Percentiles rank a stretch among this genome's conserved stretches.
phyloP scores from a whole-genome alignment of 306 rosid species.

The Inga leiocalycina region DNA sequence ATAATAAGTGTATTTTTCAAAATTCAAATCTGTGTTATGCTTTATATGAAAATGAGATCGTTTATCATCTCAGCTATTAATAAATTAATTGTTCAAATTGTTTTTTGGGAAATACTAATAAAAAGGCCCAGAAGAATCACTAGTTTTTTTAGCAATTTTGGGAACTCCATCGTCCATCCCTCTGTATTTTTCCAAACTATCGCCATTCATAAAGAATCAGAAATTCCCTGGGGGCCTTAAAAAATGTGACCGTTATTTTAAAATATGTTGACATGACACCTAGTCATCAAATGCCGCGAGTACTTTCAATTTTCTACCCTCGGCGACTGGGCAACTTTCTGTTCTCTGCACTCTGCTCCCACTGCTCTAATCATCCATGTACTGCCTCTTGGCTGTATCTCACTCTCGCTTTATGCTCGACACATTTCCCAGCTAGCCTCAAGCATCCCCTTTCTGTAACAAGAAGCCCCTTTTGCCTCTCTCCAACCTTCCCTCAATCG shows the following conservation, averaged over 20 bases:
- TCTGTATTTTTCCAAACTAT: too few relatives aligned
- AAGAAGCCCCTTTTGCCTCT: background rate
- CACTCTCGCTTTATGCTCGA: conserved; percentile 20
- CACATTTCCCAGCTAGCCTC: conserved; percentile 1
- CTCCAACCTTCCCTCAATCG: background rate
- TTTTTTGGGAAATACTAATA: too few relatives aligned
- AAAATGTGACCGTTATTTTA: conserved; percentile 62
- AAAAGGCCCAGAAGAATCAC: too few relatives aligned
- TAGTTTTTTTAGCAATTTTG: too few relatives aligned
- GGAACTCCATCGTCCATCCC: too few relatives aligned
- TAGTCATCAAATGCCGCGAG: conserved; percentile 39
- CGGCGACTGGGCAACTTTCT: conserved; percentile 29
- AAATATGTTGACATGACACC: conserved; percentile 38
- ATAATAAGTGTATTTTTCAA: too few relatives aligned
- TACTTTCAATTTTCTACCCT: conserved; percentile 10
- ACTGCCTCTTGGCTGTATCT: conserved; percentile 16
- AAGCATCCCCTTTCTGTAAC: background rate
- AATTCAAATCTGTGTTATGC: too few relatives aligned
- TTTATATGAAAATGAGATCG: too few relatives aligned
- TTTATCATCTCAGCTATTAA: too few relatives aligned
- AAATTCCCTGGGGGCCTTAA: conserved; percentile 24
- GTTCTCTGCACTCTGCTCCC: background rate
- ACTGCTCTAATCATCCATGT: background rate
- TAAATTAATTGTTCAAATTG: too few relatives aligned
- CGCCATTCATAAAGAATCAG: too few relatives aligned